These are phyloP conservation scores for Plasmodium gonderi DNA, from an alignment of 169 alveolate species.

Conservation along the genomic window DNA sequence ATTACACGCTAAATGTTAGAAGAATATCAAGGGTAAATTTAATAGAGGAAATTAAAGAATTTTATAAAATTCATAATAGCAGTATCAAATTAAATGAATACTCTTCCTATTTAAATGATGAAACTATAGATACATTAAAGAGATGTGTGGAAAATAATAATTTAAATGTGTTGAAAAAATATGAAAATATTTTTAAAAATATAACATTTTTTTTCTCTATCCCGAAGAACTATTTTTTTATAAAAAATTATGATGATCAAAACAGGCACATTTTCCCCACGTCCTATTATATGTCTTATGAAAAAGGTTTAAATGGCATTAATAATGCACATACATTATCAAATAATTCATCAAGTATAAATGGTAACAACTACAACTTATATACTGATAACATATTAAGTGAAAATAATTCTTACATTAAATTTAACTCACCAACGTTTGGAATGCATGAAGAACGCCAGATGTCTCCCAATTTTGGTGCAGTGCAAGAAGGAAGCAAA, in stretches of 20 bases:
- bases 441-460: conserved; percentile 22
- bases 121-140: conserved; percentile 27
- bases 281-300: conserved; percentile 23
- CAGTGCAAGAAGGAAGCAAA: neutral
- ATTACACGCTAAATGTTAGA: conserved; percentile 58
- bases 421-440: conserved; percentile 48
- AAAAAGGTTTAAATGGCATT: conserved; percentile 25
- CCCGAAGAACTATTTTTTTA: conserved; percentile 64
- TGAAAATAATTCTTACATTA: conserved; percentile 22
- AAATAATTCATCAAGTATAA: conserved; percentile 22
- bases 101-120: conserved; percentile 36
- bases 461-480: conserved; percentile 66
- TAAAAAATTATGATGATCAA: conserved; percentile 20
- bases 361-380: conserved; percentile 13
- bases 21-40: conserved; percentile 40
- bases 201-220: conserved; percentile 28
- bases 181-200: neutral
- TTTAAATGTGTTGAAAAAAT: conserved; percentile 7
- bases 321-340: conserved; percentile 34
- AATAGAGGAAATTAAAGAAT: conserved; percentile 64
- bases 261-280: neutral
- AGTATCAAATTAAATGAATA: conserved; percentile 32
- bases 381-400: conserved; percentile 7
- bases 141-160: neutral
- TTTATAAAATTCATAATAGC: conserved; percentile 57